Evolutionary conservation across 768 basidiomycete species (phyloP).

Genomic region (Kockovaella imperatae): DNA sequence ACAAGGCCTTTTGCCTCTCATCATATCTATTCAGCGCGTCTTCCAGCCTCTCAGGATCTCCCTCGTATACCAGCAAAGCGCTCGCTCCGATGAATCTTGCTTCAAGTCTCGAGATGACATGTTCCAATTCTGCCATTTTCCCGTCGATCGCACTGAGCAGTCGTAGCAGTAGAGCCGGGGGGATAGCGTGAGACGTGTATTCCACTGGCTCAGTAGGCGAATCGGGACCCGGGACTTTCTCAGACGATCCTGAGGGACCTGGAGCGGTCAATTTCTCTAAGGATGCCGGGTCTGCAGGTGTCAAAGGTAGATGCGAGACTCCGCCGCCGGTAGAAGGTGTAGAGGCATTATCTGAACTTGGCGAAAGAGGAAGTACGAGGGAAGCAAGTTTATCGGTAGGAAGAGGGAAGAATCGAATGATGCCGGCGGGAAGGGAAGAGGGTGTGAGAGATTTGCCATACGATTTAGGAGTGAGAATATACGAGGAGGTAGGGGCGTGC

Average conservation of each 20-base stretch:
- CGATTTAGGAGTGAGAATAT: slow-evolving; percentile 54
- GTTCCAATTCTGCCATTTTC: slow-evolving; percentile 48
- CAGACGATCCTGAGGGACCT: not conserved
- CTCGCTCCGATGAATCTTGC: slow-evolving; percentile 76
- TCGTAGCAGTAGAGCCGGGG: slow-evolving; percentile 50
- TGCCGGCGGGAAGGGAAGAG: slow-evolving; percentile 64
- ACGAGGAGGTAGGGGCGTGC: slow-evolving; percentile 54
- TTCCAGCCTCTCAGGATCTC: slow-evolving; percentile 49
- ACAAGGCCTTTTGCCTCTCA: slow-evolving; percentile 3
- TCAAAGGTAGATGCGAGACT: slow-evolving; percentile 1
- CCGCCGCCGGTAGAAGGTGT: not conserved
- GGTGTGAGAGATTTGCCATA: slow-evolving; percentile 71
- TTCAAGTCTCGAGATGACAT: slow-evolving; percentile 53
- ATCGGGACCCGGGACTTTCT: not conserved
- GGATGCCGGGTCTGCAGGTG: not conserved
- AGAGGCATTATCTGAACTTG: slow-evolving; percentile 6
- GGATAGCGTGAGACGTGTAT: slow-evolving; percentile 13
- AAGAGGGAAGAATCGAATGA: slow-evolving; percentile 67
- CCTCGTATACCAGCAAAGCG: slow-evolving; percentile 73
- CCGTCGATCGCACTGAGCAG: slow-evolving; percentile 56
- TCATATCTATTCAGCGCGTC: slow-evolving; percentile 36
- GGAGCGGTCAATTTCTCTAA: no score
- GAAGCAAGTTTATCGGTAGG: slow-evolving; percentile 16
- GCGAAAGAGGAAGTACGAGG: slow-evolving; percentile 9
- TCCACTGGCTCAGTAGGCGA: not conserved